Base-by-base conservation (phyloP, 768 basidiomycete genomes). In the Terana coerulea region DNA sequence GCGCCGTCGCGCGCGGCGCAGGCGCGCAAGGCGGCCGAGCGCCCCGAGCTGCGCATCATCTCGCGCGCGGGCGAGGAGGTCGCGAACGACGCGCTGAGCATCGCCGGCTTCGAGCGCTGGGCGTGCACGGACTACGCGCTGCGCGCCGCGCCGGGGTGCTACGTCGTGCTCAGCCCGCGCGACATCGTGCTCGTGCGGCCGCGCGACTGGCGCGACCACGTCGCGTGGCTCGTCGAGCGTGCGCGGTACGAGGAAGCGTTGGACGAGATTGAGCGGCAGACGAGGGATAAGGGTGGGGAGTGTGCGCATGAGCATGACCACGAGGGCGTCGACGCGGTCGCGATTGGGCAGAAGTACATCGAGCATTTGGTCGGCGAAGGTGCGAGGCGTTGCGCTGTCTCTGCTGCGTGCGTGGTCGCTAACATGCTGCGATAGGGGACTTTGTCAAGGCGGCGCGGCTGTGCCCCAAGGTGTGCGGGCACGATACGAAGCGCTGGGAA, bases 1-100 rank as follows among this genome's bases (percentile, higher is more conserved):
- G 79, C 81, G 0, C 78, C 82, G 1, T 86, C 93, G 61, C 82
- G 81, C 17, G 72, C 73, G 0, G 79, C 80, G 59, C 91, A 95
- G 65, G 81, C 86, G 10, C 81, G 93, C 15, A 91, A 91, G 65
- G 79, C 79, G 0, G 90, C 94, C 0, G 88, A 91, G 56, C 86
- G 90, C n/a, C 97, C 97, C 6, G 95, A 98, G 68, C 76, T 99
- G 43, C 83, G 92, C 11, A 89, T 99, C 59, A 87, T 99, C 56
- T 88, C 91, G 1, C 84, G 86, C 22, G 77, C 78, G 0, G 95
- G 95, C 1, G 93, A 98, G 62, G 94, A 97, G 65, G 73, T 92
- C 2, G 80, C 90, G 0, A 79, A 85, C 1, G 95, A 98, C 65
- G 90, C 87, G 1, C 75, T 98, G 40, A 80, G 78, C 37, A 77